Evolutionary conservation across 768 basidiomycete species (phyloP), one percentile per base, ranked within the genome.

Genomic region (Auricularia cornea): DNA sequence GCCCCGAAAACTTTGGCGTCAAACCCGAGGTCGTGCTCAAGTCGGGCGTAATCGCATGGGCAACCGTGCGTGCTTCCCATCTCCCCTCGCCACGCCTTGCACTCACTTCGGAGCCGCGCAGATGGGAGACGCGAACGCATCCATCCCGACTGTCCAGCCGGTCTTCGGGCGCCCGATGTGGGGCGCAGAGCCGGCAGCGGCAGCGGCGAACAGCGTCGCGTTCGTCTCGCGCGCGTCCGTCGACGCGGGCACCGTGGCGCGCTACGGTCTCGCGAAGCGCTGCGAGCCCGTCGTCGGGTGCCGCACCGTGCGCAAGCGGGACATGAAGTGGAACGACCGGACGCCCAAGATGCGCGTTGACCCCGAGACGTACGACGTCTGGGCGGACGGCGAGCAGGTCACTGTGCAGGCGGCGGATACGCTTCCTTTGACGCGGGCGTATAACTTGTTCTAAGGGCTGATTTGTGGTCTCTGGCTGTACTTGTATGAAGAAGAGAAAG

Each of bases 111-210:
- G 18, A 8, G 8, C 32, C 30, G 38, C 8, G 26, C 67, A 95
- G 90, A 90, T 99, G 87, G 97, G 97, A 20, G 97, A 99, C 54
- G 90, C 96, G 0, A 98, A 98, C 73, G 97, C 83, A 1, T 95
- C 94, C 8, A 98, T 99, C 66, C 94, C 97, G 14, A 91, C 92
- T 2, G 92, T 99, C 0, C 94, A 98, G 72, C 97, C 97, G 0
- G 83, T 87, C 71, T 84, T 84, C 65, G 84, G 86, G 10, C 84
- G 88, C 52, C 93, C 92, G 1, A 98, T 98, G 97, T 99, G 95
- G 94, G 96, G 92, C 16, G 74, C 87, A 31, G 78, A 89, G 65
- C 79, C 93, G 0, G 76, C 79, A 2, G 86, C 92, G 2, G 96
- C 93, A 0, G 89, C 91, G 0, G 81, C 87, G 60, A 91, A 90